Conservation (phyloP, 2,329 filamentous ascomycete species). For the Fusarium keratoplasticum region DNA sequence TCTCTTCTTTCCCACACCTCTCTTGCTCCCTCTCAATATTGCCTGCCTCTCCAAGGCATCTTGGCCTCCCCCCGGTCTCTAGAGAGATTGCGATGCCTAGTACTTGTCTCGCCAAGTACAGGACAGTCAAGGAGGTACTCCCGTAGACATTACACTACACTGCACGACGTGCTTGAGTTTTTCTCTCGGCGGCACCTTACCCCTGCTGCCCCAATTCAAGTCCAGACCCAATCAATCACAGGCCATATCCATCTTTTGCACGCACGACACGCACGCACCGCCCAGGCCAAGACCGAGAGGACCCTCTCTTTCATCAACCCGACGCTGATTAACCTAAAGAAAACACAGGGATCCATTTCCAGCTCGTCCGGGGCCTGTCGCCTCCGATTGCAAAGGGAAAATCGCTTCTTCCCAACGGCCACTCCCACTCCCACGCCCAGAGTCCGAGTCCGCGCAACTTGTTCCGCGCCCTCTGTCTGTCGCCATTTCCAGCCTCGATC, state of each 20-base stretch:
- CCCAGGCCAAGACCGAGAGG: constrained; percentile 20
- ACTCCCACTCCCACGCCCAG: constrained; percentile 10
- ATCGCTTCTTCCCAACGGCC: constrained; percentile 17
- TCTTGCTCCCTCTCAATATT: constrained; percentile 26
- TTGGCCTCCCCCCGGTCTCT: constrained; percentile 21
- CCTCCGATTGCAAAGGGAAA: constrained; percentile 19
- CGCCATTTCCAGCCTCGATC: constrained; percentile 37
- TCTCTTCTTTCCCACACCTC: constrained; percentile 36
- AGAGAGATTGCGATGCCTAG: constrained; percentile 31
- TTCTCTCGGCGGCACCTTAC: constrained; percentile 36
- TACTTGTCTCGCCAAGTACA: constrained; percentile 35
- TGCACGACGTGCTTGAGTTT: constrained; percentile 29
- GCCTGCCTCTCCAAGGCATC: constrained; percentile 29
- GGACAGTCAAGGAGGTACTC: constrained; percentile 7
- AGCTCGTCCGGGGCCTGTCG: constrained; percentile 29
- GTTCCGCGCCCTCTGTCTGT: constrained; percentile 38
- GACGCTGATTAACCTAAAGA: constrained; percentile 39
- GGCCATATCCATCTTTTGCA: constrained; percentile 36
- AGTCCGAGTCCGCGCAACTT: constrained; percentile 37
- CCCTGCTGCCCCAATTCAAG: constrained; percentile 30
- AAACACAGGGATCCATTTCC: constrained; percentile 28
- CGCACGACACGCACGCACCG: constrained; percentile 30
- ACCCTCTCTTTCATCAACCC: constrained; percentile 35
- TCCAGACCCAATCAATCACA: constrained; percentile 36
- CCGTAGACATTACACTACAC: constrained; percentile 24